Evolutionary conservation across 768 basidiomycete species (phyloP).

Genomic region (Cystoderma amianthinum): DNA sequence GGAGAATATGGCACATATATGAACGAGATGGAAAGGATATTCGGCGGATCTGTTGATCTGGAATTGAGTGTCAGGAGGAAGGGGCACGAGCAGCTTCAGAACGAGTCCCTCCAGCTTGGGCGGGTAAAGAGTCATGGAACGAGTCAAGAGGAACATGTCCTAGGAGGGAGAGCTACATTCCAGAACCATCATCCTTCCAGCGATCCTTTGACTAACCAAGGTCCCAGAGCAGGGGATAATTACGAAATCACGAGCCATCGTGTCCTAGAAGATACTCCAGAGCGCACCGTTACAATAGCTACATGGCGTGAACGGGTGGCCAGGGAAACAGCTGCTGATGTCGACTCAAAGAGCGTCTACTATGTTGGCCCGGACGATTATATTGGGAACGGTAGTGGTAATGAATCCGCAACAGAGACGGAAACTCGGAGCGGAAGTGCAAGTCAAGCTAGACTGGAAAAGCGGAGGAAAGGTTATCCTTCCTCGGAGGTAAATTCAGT

Average conservation of each 20-base stretch:
- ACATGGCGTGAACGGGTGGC: slow-evolving; percentile 53
- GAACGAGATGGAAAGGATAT: slow-evolving; percentile 21
- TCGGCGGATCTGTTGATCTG: slow-evolving; percentile 14
- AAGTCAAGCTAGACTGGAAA: no score
- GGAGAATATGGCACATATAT: slow-evolving; percentile 26
- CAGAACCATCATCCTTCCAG: slow-evolving; percentile 13
- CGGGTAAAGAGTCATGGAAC: slow-evolving; percentile 6
- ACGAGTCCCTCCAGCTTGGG: slow-evolving; percentile 8
- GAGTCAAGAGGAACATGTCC: slow-evolving; percentile 6
- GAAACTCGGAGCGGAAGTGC: slow-evolving; percentile 2
- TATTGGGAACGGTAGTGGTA: slow-evolving; percentile 15
- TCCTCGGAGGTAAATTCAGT: no score
- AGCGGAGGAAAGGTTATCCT: no score
- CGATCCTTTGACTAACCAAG: slow-evolving; percentile 9
- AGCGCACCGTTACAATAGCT: slow-evolving; percentile 45
- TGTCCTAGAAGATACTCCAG: slow-evolving; percentile 41
- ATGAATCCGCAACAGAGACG: slow-evolving; percentile 6
- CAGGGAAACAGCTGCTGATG: slow-evolving; percentile 24
- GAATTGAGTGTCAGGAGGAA: slow-evolving; percentile 12
- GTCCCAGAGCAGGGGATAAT: slow-evolving; percentile 25
- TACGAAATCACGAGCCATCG: slow-evolving; percentile 34
- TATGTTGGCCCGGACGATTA: slow-evolving; percentile 31
- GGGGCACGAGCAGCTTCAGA: slow-evolving; percentile 5
- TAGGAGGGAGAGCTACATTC: slow-evolving; percentile 11
- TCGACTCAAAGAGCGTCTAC: slow-evolving; percentile 38